Base-by-base conservation (phyloP, 164 flowering plant genomes). In the Vitis labrusca region DNA sequence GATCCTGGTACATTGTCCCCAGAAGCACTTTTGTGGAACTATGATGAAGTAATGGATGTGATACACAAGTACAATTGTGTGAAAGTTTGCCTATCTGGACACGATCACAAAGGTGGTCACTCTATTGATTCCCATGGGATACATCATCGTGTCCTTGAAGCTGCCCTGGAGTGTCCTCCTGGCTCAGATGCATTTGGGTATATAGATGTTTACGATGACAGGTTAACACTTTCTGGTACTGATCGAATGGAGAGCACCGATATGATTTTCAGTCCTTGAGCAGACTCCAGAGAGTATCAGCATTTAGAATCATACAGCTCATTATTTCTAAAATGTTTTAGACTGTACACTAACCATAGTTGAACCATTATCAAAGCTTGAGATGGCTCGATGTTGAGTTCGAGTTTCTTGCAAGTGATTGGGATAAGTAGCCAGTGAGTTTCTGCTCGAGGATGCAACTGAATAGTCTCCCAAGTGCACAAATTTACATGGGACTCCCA, bases 81-180 rank as follows among this genome's bases (percentile, higher is more conserved):
- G 64, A 89, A 88, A 82, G 95, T 80, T 62, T 94, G 97, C 80
- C 11, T 94, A 15, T 87, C 90, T 50, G 97, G 98, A 52, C 98
- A 94, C 73, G 95, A 87, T 79, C 98, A 94, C 67, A 83, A 81
- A 75, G 98, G 97, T 14, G 97, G 97, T 15, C 73, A 86, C 74
- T 83, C 86, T 0, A 68, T 94, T 62, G 98, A 94, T 79, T 80
- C 90, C 50, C 83, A 88, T 65, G 97, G 98, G 53, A 71, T 94
- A 16, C 97, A 94, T 70, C 98, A 94, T 66, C 86, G 87, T 50
- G 88, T 86, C 12, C 80, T 94, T 68, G 98, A 94, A 85, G 98
- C 98, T 51, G 97, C 97, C 27, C 81, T 94, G 3, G 98, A 93
- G 72, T 93, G 98, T 63, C 96, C 98, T 56, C 94, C 98, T 9